phyloP scores from a whole-genome alignment of 441 rosid species.

The Brassica balearica region DNA sequence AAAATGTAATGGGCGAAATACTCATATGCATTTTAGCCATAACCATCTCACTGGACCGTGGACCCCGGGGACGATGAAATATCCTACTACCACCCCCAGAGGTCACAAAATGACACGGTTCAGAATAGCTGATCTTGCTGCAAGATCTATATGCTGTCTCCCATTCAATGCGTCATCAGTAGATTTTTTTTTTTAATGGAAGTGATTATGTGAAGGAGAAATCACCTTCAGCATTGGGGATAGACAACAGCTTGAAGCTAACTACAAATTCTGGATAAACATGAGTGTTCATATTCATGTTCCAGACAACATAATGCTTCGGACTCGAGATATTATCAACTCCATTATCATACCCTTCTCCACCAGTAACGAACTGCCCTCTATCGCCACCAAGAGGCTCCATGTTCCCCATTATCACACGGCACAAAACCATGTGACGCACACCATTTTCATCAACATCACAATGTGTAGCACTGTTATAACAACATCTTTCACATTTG shows the following conservation, averaged over 20 bases:
- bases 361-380: slow-evolving; percentile 57
- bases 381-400: slow-evolving; percentile 70
- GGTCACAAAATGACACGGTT: slow-evolving; percentile 29
- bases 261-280: slow-evolving; percentile 87
- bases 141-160: slow-evolving; percentile 36
- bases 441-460: slow-evolving; percentile 95
- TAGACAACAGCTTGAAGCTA: slow-evolving; percentile 85
- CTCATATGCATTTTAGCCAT: slow-evolving; percentile 24
- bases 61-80: slow-evolving; percentile 29
- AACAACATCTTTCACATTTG: slow-evolving; percentile 41
- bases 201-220: slow-evolving; percentile 22
- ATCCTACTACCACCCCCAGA: slow-evolving; percentile 25
- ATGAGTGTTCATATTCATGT: slow-evolving; percentile 90
- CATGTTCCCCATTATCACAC: slow-evolving; percentile 94
- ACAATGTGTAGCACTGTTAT: slow-evolving; percentile 74
- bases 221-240: slow-evolving; percentile 52
- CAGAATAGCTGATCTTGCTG: slow-evolving; percentile 30
- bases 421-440: slow-evolving; percentile 72
- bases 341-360: slow-evolving; percentile 83
- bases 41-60: slow-evolving; percentile 26
- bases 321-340: slow-evolving; percentile 85
- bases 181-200: slow-evolving; percentile 35
- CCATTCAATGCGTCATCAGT: slow-evolving; percentile 50
- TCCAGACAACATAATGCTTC: slow-evolving; percentile 72
- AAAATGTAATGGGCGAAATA: slow-evolving; percentile 5